These are phyloP conservation scores for Macrolepiota fuliginosa DNA, from an alignment of 768 basidiomycete genomes.

Conservation along the genomic window DNA sequence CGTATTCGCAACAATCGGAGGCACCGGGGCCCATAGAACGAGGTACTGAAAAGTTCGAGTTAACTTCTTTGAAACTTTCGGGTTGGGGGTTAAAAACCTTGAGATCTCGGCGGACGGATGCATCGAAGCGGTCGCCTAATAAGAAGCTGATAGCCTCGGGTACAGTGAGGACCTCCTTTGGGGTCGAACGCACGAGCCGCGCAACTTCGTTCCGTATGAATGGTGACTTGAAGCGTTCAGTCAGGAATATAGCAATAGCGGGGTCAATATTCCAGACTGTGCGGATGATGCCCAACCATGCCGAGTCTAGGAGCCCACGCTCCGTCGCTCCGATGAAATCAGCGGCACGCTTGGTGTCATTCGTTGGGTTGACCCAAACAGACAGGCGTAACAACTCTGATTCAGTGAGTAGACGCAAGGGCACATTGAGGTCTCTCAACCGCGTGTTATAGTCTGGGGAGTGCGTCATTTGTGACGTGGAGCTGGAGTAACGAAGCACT, in stretches of 20 bases:
- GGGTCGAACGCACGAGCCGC: conserved; percentile 70
- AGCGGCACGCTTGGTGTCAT: conserved; percentile 65
- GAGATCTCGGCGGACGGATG: conserved; percentile 59
- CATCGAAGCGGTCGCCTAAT: conserved; percentile 68
- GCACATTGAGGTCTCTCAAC: conserved; percentile 66
- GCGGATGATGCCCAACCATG: conserved; percentile 68
- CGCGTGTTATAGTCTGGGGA: conserved; percentile 51
- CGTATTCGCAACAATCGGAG: conserved; percentile 76
- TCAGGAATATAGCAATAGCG: conserved; percentile 76
- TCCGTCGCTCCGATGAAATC: conserved; percentile 56
- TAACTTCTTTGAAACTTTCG: not conserved
- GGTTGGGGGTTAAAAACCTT: conserved; percentile 46
- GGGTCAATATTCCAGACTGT: conserved; percentile 84
- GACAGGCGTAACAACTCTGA: conserved; percentile 84
- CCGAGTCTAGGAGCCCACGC: conserved; percentile 56
- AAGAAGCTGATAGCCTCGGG: conserved; percentile 83
- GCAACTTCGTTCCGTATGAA: conserved; percentile 69
- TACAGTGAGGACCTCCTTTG: conserved; percentile 64
- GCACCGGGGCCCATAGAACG: conserved; percentile 84
- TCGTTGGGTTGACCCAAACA: conserved; percentile 89
- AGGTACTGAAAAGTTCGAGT: conserved; percentile 55
- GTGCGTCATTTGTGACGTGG: not conserved
- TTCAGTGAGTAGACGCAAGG: conserved; percentile 83
- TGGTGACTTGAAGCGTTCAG: conserved; percentile 82
- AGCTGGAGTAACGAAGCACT: conserved; percentile 15